Evolutionary conservation across 2,329 filamentous ascomycete species (phyloP), one percentile per base, ranked within the genome.

Genomic region (Cyanodermella asteris): DNA sequence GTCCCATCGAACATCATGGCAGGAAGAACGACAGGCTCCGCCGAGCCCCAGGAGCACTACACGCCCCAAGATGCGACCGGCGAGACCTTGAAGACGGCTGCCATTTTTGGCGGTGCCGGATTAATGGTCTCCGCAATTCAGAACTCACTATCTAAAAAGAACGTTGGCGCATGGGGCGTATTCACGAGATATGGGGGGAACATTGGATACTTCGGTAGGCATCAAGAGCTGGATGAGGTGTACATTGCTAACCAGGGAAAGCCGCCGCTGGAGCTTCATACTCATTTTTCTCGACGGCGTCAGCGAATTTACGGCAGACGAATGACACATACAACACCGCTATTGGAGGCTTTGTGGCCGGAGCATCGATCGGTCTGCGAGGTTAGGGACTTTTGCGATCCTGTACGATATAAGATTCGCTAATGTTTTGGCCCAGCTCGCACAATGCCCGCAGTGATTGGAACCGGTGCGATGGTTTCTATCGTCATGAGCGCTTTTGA

Each of bases 301-400:
- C 73, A 22, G 77, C 78, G 48, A 93, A 93, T 54, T 56, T 93
- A 36, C 72, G 81, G 41, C 62, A 81, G 50, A 80, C 74, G 55
- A 67, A 91, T 30, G 82, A 91, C 45, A 56, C 60, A 36, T 72
- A 64, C 53, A 87, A 82, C 49, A 56, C 70, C 28, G 64, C 67
- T 20, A 56, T 81, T 32, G 80, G 71, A 36, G 78, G 80, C 28
- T 80, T 87, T 49, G 55, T 75, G 25, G 69, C 64, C 24, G 82
- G 82, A 35, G 57, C 68, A 21, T 57, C 78, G 27, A 42, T 82
- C 22, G 82, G 80, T 27, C 46, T 90, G 30, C 58, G 60, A 40
- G 63, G 81, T 91, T 63, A 30, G 67, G 10, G 20, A 13, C n/a
- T 24, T n/a, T 6, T 13, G 42, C 24, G n/a, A 13, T 11, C 15